Base-by-base conservation (phyloP, 768 basidiomycete genomes). In the Cubamyces sp. region DNA sequence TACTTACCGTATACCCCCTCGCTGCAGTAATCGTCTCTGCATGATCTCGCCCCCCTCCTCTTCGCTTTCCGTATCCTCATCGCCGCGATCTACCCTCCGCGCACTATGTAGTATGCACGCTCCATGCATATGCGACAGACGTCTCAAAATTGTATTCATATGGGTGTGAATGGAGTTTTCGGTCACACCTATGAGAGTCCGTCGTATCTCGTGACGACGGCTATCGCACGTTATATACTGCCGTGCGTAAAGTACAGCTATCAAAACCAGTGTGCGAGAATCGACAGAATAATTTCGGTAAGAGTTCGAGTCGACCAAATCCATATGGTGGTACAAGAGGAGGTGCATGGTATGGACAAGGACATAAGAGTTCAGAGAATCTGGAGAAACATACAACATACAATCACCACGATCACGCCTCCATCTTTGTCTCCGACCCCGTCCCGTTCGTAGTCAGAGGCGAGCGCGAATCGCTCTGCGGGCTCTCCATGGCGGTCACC, bases 91-190 rank as follows among this genome's bases (percentile, higher is more conserved):
- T 66, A 66, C 65, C 61, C 54, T 63, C 60, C 58, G 50, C 64
- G 61, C 66, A 64, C 50, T 64, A 70, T 73, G 69, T 71, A 69
- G 70, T 70, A 71, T 71, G 71, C 68, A 68, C 60, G 39, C 57
- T 40, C 42, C 61, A 69, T 68, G 62, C 67, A 65, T 64, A 70
- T 64, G 68, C 57, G 25, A 63, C 57, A 57, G 48, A 67, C 60
- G 40, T 65, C 61, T 57, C 65, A 68, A 64, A 68, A 62, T 59
- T 66, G 65, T 66, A 66, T 62, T 60, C 61, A 57, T 64, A 64
- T 57, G 49, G 59, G 64, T 61, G 58, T 60, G 58, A 56, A 49
- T 56, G 55, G 54, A 57, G 64, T 55, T 45, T 47, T 54, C 42
- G 59, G 56, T 39, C 39, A 19, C 54, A 47, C 57, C 49, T 51